Base-by-base conservation (phyloP, 257 asterid genomes). In the Gentiana macrophylla region DNA sequence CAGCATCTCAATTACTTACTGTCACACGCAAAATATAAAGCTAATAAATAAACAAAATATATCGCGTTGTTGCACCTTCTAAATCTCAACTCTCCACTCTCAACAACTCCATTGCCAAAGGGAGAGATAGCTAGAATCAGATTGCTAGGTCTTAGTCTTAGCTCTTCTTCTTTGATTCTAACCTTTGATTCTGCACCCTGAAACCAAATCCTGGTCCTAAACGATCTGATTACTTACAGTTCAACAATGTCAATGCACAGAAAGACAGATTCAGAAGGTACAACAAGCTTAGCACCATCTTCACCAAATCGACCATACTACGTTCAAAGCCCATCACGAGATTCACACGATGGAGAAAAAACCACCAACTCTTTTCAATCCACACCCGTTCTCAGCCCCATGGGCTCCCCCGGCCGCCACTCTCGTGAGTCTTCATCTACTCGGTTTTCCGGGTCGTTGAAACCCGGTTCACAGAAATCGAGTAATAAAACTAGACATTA, bases 381-480 rank as follows among this genome's bases (percentile, higher is more conserved):
- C 3, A 91, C 96, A 7, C 98, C 98, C 50, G 75, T 82, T 0
- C 74, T 82, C 52, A 84, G 94, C 65, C 96, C 98, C 12, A 71
- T 79, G 85, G 98, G 91, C 3, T 90, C 98, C 0, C 98, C 98
- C 41, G 96, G 96, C 12, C 96, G 79, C 24, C 96, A 86, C n/a
- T 86, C 98, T 3, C 83, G 98, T 0, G 89, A 81, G 71, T 91
- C 98, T 9, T 91, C 98, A 0, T 91, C 98, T 32, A 86, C 96
- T 24, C 69, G 98, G 55, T 90, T 62, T 65, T 86, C 98, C 47
- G 96, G 95, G 9, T 87, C 95, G 9, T 69, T 84, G 2, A 90
- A 86, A 50, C 95, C 94, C 35, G 82, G 94, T 5, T 85, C 97
- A 0, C 95, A 81, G 77, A 86, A 89, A 71, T 83, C 94, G 7